Conservation (phyloP, 2,329 filamentous ascomycete species). For the Exophiala viscosa region DNA sequence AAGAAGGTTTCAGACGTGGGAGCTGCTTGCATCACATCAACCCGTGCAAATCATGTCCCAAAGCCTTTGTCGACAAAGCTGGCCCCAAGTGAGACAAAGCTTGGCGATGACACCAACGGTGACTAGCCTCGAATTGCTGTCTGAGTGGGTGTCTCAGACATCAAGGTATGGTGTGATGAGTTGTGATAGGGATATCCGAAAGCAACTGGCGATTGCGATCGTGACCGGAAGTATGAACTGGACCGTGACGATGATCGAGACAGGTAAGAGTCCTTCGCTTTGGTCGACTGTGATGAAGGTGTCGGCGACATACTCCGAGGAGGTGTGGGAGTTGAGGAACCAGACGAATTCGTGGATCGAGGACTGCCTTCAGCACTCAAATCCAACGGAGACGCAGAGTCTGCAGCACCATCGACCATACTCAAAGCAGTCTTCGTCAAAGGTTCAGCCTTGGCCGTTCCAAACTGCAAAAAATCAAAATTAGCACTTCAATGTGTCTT, state of each 20-base stretch:
- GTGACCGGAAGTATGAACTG: constrained; percentile 39
- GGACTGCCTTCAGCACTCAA: constrained; percentile 23
- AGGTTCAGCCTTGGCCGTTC: constrained; percentile 43
- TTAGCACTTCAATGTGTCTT: constrained; percentile 29
- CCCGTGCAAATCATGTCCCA: constrained; percentile 1
- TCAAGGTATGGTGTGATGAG: constrained; percentile 40
- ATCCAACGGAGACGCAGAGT: constrained; percentile 28
- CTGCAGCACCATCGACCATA: constrained; percentile 40
- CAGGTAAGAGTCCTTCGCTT: constrained; percentile 33
- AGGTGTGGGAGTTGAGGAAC: constrained; percentile 27
- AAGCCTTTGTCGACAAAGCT: constrained; percentile 1
- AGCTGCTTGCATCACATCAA: constrained; percentile 2
- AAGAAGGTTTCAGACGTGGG: constrained; percentile 4
- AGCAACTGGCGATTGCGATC: constrained; percentile 35
- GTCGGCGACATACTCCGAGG: constrained; percentile 20
- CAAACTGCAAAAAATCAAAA: constrained; percentile 42
- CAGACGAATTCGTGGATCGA: constrained; percentile 29
- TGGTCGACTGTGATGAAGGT: constrained; percentile 13
- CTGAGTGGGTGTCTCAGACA: constrained; percentile 46
- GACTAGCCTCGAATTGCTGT: constrained; percentile 38
- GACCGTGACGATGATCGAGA: constrained; percentile 41
- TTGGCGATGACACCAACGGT: constrained; percentile 7
- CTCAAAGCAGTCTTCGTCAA: constrained; percentile 23
- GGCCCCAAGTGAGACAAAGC: neutral
- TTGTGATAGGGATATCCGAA: constrained; percentile 44